phyloP scores from a whole-genome alignment of 805 yeast species.

The Tetrapisispora phaffii region DNA sequence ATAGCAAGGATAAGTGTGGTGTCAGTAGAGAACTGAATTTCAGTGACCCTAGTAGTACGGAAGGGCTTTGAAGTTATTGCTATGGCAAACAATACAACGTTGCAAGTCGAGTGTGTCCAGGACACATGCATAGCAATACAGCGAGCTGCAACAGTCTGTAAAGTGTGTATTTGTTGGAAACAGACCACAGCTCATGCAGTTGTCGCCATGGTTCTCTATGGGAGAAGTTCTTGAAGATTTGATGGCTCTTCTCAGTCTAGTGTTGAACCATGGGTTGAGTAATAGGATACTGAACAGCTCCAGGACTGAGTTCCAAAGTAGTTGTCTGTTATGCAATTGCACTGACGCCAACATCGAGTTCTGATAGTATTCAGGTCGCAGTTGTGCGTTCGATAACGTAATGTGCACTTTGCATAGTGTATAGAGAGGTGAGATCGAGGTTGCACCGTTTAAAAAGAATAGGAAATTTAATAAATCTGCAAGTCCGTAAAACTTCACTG shows the following conservation, averaged over 20 bases:
- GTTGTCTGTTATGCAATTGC: conserved; percentile 19
- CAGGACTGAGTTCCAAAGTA: conserved; percentile 24
- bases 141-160: conserved; percentile 13
- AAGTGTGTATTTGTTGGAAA: conserved; percentile 16
- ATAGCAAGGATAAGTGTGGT: too few species aligned
- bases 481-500: conserved; percentile 1
- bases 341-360: not conserved
- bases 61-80: not conserved
- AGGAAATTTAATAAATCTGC: conserved; percentile 8
- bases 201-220: not conserved
- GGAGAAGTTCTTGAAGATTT: not conserved
- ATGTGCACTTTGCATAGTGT: conserved; percentile 11
- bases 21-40: too few species aligned
- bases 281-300: conserved; percentile 19
- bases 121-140: conserved; percentile 18
- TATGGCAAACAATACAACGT: not conserved
- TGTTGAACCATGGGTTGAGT: conserved; percentile 7
- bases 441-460: not conserved
- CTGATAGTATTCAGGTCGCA: not conserved
- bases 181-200: conserved; percentile 14
- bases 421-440: conserved; percentile 14
- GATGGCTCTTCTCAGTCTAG: not conserved
- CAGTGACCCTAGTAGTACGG: conserved; percentile 5
- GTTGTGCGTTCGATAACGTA: not conserved
- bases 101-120: conserved; percentile 2